Evolutionary conservation across 129 eudicot species (phyloP).

Genomic region (Gnaphalium uliginosum): DNA sequence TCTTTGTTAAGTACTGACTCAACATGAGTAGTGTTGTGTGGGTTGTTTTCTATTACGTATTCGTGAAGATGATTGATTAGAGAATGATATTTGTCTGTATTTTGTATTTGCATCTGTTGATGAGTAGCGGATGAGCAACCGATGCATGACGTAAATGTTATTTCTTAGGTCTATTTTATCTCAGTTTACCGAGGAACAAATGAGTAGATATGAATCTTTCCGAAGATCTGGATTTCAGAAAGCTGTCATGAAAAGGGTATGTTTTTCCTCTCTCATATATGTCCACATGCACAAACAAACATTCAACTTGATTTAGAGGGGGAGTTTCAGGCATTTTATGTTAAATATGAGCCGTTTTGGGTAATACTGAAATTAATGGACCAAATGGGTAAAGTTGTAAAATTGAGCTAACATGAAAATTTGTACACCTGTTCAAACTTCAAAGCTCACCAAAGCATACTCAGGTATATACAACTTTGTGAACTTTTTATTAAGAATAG

Average conservation of each 20-base stretch:
- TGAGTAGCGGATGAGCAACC: constrained; percentile 1
- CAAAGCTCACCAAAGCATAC: not conserved
- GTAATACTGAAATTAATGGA: not conserved
- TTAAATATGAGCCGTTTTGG: not conserved
- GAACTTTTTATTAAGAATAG: not conserved
- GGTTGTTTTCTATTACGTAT: constrained; percentile 5
- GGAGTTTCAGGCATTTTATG: not conserved
- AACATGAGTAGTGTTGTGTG: not conserved
- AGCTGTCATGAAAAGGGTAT: constrained; percentile 96
- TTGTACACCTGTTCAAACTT: not conserved
- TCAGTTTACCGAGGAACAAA: constrained; percentile 85
- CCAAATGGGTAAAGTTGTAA: not conserved
- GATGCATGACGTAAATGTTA: not conserved
- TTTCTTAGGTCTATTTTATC: constrained; percentile 69
- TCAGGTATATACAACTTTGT: not conserved
- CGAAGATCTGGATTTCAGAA: constrained; percentile 96
- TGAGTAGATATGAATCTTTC: constrained; percentile 93
- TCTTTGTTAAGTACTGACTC: not conserved
- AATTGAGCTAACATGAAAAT: not conserved
- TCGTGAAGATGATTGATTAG: not conserved
- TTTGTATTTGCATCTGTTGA: constrained; percentile 1
- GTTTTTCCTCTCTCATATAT: not conserved
- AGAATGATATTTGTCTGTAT: constrained; percentile 13
- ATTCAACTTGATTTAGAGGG: not conserved
- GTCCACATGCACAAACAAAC: not conserved